A percentile compares a stretch with the other conserved stretches of the same genome.
Conservation (phyloP, 305 asterid genomes). For the Petunia hybrid region DNA sequence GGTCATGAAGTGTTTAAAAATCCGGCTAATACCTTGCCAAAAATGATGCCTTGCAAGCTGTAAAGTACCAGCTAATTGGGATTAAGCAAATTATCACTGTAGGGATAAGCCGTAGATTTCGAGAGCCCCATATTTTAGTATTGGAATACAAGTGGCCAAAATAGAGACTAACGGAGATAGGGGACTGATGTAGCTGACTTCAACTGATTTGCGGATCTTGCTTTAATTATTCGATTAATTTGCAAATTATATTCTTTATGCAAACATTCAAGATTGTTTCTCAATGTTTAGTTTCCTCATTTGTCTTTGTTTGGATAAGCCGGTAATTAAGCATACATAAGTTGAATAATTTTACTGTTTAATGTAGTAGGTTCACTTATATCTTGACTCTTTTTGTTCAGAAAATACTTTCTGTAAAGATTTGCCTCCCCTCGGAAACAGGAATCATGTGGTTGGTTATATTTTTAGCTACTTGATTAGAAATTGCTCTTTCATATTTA, state of each 20-base stretch:
- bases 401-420: background rate
- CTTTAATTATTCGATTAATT: background rate
- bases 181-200: background rate
- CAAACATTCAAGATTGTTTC: background rate
- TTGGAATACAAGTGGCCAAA: background rate
- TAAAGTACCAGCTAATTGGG: background rate
- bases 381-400: background rate
- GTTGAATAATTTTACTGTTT: background rate
- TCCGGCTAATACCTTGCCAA: background rate
- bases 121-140: background rate
- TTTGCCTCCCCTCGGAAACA: background rate
- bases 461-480: background rate
- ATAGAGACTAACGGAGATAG: background rate
- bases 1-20: background rate
- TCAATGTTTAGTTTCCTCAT: background rate
- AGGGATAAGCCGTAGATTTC: background rate
- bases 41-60: background rate
- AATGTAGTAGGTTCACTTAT: background rate
- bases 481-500: background rate
- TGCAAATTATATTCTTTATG: background rate
- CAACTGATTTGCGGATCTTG: background rate
- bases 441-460: background rate
- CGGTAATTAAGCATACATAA: background rate
- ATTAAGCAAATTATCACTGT: background rate
- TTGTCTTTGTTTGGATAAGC: background rate